A percentile compares a stretch with the other conserved stretches of the same genome.
These are phyloP conservation scores for Lipomyces sp. DNA, from an alignment of 805 yeast genomes.

Conservation along the genomic window DNA sequence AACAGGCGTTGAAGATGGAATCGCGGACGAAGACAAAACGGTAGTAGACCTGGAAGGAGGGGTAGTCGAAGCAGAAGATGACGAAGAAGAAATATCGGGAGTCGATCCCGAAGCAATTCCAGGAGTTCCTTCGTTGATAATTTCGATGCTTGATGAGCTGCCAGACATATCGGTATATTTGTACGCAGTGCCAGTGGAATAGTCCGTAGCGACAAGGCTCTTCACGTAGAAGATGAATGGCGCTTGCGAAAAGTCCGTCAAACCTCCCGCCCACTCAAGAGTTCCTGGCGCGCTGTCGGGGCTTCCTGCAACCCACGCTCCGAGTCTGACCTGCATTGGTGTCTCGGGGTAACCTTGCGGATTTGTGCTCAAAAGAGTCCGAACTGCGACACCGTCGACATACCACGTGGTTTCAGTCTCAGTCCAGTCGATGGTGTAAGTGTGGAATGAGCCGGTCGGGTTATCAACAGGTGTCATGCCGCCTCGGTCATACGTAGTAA, in stretches of 20 bases:
- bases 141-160: slow-evolving; percentile 41
- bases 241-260: slow-evolving; percentile 58
- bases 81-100: slow-evolving; percentile 19
- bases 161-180: slow-evolving; percentile 44
- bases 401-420: slow-evolving; percentile 63
- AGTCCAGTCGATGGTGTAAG: slow-evolving; percentile 84
- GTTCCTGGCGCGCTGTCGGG: slow-evolving; percentile 55
- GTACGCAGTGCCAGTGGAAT: slow-evolving; percentile 48
- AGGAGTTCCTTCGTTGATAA: slow-evolving; percentile 46
- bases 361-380: slow-evolving; percentile 53
- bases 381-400: slow-evolving; percentile 63
- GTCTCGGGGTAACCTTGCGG: slow-evolving; percentile 75
- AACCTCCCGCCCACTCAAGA: slow-evolving; percentile 74
- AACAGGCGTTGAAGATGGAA: too few species aligned
- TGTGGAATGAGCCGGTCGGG: slow-evolving; percentile 63
- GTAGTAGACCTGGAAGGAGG: slow-evolving; percentile 10
- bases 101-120: slow-evolving; percentile 44
- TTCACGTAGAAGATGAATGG: slow-evolving; percentile 62
- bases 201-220: slow-evolving; percentile 55
- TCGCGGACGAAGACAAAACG: neutral
- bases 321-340: slow-evolving; percentile 73
- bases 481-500: slow-evolving; percentile 77
- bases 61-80: slow-evolving; percentile 26
- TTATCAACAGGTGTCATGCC: slow-evolving; percentile 56
- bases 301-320: slow-evolving; percentile 54